Conservation (phyloP, 1,284 basidiomycete genomes). For the Neonothopanus nambi region DNA sequence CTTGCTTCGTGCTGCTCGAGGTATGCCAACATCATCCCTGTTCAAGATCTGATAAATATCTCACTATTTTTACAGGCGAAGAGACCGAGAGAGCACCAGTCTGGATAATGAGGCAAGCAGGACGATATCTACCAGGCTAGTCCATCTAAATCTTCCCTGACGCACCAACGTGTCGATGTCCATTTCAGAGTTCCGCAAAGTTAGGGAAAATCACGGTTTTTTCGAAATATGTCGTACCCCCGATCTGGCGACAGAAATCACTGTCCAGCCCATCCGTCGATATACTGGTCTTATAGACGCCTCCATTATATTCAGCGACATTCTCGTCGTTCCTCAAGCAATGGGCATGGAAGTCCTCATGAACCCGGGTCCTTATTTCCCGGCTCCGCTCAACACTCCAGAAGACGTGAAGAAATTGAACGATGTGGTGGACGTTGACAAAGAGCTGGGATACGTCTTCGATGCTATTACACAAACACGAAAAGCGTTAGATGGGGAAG, state of each 20-base stretch:
- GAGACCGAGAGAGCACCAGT: slow-evolving; percentile 91
- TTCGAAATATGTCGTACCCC: slow-evolving; percentile 93
- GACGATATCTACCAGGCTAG: slow-evolving; percentile 89
- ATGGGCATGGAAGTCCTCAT: slow-evolving; percentile 94
- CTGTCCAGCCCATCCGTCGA: slow-evolving; percentile 88
- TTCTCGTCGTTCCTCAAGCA: slow-evolving; percentile 94
- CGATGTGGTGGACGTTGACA: slow-evolving; percentile 70
- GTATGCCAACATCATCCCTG: slow-evolving; percentile 35
- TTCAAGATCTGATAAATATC: background rate
- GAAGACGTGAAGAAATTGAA: slow-evolving; percentile 68
- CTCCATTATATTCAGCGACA: slow-evolving; percentile 95
- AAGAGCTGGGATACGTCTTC: slow-evolving; percentile 89
- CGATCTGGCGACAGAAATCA: slow-evolving; percentile 81
- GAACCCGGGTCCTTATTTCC: slow-evolving; percentile 89
- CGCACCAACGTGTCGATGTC: background rate
- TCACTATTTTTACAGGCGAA: slow-evolving; percentile 55
- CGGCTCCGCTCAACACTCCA: slow-evolving; percentile 78
- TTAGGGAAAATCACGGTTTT: slow-evolving; percentile 85
- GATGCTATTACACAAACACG: slow-evolving; percentile 86
- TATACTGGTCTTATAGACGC: slow-evolving; percentile 87
- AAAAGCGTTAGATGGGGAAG: slow-evolving; percentile 76
- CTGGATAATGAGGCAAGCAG: slow-evolving; percentile 99
- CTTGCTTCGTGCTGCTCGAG: slow-evolving; percentile 84
- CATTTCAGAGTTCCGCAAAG: slow-evolving; percentile 76
- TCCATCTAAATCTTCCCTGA: background rate